These are phyloP conservation scores for Brassica nigra DNA, from an alignment of 345 rosid genomes.

Conservation along the genomic window DNA sequence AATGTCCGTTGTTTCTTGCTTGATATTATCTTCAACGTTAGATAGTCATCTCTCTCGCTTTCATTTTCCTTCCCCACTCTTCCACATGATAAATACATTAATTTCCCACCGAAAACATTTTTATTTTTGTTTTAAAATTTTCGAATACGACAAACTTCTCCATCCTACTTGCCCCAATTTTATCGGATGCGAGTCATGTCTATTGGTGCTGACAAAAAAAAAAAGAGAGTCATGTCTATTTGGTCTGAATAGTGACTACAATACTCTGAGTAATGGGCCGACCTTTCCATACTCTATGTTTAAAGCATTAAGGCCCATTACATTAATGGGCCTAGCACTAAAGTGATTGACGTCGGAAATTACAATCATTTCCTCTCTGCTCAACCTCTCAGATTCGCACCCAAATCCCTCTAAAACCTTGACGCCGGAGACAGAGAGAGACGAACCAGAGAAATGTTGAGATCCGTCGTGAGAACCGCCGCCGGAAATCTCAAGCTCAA, in stretches of 20 bases:
- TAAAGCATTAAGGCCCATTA: neutral
- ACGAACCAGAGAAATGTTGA: conserved; percentile 34
- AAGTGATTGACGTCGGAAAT: neutral
- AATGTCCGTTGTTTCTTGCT: no score
- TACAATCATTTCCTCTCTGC: conserved; percentile 24
- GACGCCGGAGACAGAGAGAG: conserved; percentile 27
- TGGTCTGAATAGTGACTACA: neutral
- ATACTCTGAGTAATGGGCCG: neutral
- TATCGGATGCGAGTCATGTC: neutral
- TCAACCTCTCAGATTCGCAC: conserved; percentile 23
- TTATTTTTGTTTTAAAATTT: neutral
- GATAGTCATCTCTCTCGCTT: conserved; percentile 35
- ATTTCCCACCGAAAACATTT: neutral
- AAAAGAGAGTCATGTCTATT: no score
- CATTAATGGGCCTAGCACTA: neutral
- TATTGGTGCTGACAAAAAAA: no score
- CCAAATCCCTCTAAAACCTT: conserved; percentile 42
- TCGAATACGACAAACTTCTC: conserved; percentile 8
- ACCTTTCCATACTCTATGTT: neutral
- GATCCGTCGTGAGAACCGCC: conserved; percentile 19
- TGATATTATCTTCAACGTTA: conserved; percentile 42
- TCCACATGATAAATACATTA: neutral
- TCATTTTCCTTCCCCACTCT: conserved; percentile 6
- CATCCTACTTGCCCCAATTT: conserved; percentile 8
- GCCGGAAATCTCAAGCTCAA: conserved; percentile 20